Base-by-base conservation (phyloP, 2,329 filamentous ascomycete species). In the Exophiala lecanii-corni region DNA sequence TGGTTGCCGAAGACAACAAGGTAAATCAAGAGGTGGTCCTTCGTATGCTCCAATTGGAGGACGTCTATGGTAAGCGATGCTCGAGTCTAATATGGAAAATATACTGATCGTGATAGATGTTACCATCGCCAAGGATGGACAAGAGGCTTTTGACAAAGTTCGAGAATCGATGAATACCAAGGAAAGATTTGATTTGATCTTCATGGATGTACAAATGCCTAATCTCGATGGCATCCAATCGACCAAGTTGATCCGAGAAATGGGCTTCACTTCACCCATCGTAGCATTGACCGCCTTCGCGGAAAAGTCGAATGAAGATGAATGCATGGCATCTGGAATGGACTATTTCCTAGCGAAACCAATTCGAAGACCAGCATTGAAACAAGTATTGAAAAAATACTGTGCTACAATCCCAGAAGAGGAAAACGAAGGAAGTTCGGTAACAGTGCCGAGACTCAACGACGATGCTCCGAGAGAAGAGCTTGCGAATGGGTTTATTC, bases 191-290 rank as follows among this genome's bases (percentile, higher is more conserved):
- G 87, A 94, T 55, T 73, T 96, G 18, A 91, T 96, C 50, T 92
- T 95, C 59, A 96, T 95, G 89, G 89, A 96, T 57, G 84, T 95
- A 5, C 87, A 79, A 65, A 96, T 96, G 89, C 89, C 89, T 3
- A 94, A 92, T 50, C 75, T 96, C 10, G 89, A 95, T 58, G 89
- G 89, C 1, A 69, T 96, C 17, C 84, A 95, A 61, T 89, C 84
- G 35, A 95, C 89, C 1, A 78, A 83, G 7, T 70, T 94, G 23
- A 95, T 96, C 55, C 79, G 89, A 5, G 73, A 88, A 60, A 85
- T 91, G 70, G 89, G 89, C 1, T 96, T 92, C 65, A 81, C 77
- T 9, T 84, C 85, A 2, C 89, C 89, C 0, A 95, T 96, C 49
- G 88, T 96, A 10, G 89, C 89, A 0, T 68, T 96, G 33, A 94